Conservation (phyloP, 1,284 basidiomycete species). For the Cutaneotrichosporon dermatis region DNA sequence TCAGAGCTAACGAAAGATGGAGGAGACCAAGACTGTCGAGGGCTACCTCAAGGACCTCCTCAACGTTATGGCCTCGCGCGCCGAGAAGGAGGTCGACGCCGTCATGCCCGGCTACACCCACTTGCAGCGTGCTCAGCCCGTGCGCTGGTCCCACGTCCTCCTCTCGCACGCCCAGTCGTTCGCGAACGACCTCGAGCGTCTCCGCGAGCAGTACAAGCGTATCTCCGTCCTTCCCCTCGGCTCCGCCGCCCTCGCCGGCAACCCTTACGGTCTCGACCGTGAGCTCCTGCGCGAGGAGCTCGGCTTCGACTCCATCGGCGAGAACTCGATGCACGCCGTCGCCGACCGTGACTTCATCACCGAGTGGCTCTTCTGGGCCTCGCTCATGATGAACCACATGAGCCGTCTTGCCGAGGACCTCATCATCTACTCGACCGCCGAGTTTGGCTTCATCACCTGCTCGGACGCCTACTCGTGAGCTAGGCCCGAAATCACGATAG, state of each 20-base stretch:
- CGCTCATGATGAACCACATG: constrained; percentile 85
- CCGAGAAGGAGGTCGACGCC: constrained; percentile 84
- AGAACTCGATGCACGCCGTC: constrained; percentile 93
- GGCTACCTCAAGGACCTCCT: constrained; percentile 72
- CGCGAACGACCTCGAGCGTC: constrained; percentile 76
- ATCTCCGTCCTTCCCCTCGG: constrained; percentile 91
- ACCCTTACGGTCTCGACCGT: constrained; percentile 87
- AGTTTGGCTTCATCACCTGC: constrained; percentile 90
- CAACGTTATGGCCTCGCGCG: constrained; percentile 81
- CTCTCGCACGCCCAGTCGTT: constrained; percentile 94
- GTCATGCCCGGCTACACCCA: constrained; percentile 96
- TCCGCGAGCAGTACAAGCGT: constrained; percentile 74
- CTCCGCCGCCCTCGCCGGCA: constrained; percentile 90
- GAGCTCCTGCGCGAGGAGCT: constrained; percentile 82
- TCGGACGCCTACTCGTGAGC: constrained; percentile 82
- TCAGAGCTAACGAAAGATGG: constrained; percentile 51
- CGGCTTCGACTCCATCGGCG: constrained; percentile 74
- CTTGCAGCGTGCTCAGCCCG: constrained; percentile 93
- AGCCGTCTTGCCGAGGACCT: constrained; percentile 93
- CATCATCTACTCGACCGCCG: constrained; percentile 92
- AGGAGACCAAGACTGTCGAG: constrained; percentile 69
- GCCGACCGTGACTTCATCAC: constrained; percentile 95
- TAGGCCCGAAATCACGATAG: no score
- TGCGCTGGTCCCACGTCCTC: constrained; percentile 95
- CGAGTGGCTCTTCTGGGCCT: constrained; percentile 96